Evolutionary conservation across 2,329 filamentous ascomycete species (phyloP).

Genomic region (Fonsecaea pugnacius): DNA sequence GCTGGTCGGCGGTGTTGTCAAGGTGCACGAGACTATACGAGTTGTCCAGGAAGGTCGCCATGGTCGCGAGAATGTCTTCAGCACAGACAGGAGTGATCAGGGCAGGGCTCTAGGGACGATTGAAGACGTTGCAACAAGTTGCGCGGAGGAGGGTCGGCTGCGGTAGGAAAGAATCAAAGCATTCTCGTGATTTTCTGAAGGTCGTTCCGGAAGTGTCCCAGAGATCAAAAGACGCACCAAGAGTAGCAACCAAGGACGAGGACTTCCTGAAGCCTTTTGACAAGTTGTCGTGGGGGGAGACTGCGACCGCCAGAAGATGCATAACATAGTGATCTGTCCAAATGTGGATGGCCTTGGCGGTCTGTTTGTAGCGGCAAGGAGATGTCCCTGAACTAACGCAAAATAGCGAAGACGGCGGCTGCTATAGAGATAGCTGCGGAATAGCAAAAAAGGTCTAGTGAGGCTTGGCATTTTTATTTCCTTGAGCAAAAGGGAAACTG

Average conservation of each 20-base stretch:
- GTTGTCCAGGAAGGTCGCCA: conserved; percentile 93
- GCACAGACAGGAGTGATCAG: not conserved
- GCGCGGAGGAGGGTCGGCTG: conserved; percentile 4
- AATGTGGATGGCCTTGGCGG: conserved; percentile 20
- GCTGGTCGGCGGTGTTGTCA: conserved; percentile 94
- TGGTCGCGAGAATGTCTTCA: conserved; percentile 53
- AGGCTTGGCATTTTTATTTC: not conserved
- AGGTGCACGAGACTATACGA: conserved; percentile 96
- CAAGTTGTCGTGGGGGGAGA: conserved; percentile 2
- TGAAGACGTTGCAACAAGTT: not conserved
- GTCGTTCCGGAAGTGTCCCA: not conserved
- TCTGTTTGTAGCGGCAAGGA: not conserved
- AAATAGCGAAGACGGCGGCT: not conserved
- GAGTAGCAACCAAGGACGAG: not conserved
- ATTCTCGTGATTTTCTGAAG: not conserved
- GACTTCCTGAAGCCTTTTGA: conserved; percentile 9
- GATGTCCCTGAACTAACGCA: not conserved
- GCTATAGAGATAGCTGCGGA: not conserved
- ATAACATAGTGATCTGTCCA: conserved; percentile 18
- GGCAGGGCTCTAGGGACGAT: not conserved
- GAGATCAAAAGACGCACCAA: not conserved
- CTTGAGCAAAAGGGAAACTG: not conserved
- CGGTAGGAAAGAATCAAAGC: conserved; percentile 3
- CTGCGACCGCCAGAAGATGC: conserved; percentile 7
- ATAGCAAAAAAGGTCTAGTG: not conserved